Conservation (phyloP, 192 early-diverging fungal species). For the Rhizophlyctis rosea region DNA sequence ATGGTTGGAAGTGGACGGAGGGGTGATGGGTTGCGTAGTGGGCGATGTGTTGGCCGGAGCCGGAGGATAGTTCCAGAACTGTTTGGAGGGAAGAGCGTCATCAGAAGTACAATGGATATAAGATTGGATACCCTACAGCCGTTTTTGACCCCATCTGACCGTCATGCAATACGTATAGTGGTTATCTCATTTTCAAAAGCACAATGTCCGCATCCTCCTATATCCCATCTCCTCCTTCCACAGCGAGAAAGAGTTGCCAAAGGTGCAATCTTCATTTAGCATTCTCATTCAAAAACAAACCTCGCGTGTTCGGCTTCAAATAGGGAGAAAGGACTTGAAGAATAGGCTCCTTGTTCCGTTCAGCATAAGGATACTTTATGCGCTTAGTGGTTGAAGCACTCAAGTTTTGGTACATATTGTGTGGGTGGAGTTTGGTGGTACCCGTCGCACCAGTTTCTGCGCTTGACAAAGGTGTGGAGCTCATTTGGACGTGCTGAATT, state of each 20-base stretch:
- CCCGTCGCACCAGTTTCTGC: no score
- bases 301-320: constrained; percentile 8
- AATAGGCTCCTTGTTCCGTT: constrained; percentile 31
- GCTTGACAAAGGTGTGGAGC: no score
- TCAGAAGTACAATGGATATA: no score
- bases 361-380: constrained; percentile 26
- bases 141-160: no score
- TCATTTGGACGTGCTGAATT: no score
- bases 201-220: no score
- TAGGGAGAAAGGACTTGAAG: constrained; percentile 14
- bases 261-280: no score
- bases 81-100: background rate
- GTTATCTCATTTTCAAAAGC: no score
- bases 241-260: no score
- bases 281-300: constrained; percentile 7
- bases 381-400: background rate
- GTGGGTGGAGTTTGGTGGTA: constrained; percentile 12
- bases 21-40: constrained; percentile 20
- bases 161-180: no score
- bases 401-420: constrained; percentile 23
- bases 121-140: no score
- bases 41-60: constrained; percentile 32
- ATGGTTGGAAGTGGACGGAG: constrained; percentile 21
- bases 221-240: no score
- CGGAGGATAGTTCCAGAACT: constrained; percentile 29